These are phyloP conservation scores for Mucor circinelloides DNA, from an alignment of 371 early-diverging fungal species.

Conservation along the genomic window DNA sequence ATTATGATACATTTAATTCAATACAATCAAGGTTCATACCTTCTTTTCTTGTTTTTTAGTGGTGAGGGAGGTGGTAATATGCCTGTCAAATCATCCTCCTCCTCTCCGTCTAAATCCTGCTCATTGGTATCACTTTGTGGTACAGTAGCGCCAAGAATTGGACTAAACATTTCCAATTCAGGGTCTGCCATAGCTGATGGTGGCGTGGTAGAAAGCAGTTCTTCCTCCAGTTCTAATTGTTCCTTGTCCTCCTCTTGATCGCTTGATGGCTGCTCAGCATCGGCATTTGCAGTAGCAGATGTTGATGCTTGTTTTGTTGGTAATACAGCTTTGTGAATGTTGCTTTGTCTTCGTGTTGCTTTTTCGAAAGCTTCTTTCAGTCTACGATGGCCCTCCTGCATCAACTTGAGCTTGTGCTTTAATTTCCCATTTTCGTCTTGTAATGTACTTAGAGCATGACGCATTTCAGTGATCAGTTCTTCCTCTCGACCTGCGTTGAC, in stretches of 20 bases:
- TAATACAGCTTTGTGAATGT: neutral
- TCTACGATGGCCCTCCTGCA: slow-evolving; percentile 41
- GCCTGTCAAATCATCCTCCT: neutral
- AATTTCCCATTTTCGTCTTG: slow-evolving; percentile 45
- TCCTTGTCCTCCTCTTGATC: neutral
- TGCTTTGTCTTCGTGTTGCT: slow-evolving; percentile 7
- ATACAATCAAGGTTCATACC: neutral
- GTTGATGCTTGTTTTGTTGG: neutral
- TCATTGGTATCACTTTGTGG: neutral
- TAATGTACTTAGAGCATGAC: slow-evolving; percentile 32
- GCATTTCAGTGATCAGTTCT: slow-evolving; percentile 46
- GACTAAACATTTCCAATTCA: slow-evolving; percentile 19
- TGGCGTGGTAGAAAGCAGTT: neutral
- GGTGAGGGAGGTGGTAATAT: neutral
- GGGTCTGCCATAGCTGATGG: neutral
- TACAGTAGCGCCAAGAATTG: slow-evolving; percentile 14
- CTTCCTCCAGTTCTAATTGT: slow-evolving; percentile 1
- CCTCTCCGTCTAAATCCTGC: neutral
- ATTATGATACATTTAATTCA: neutral
- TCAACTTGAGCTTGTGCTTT: slow-evolving; percentile 37
- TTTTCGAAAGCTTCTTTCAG: slow-evolving; percentile 43
- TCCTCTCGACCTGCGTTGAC: slow-evolving; percentile 42
- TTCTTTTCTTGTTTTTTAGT: slow-evolving; percentile 8
- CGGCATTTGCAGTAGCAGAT: neutral
- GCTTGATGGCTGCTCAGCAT: neutral